Evolutionary conservation across 306 rosid genomes (phyloP).

Genomic region (Boehmeria nivea): DNA sequence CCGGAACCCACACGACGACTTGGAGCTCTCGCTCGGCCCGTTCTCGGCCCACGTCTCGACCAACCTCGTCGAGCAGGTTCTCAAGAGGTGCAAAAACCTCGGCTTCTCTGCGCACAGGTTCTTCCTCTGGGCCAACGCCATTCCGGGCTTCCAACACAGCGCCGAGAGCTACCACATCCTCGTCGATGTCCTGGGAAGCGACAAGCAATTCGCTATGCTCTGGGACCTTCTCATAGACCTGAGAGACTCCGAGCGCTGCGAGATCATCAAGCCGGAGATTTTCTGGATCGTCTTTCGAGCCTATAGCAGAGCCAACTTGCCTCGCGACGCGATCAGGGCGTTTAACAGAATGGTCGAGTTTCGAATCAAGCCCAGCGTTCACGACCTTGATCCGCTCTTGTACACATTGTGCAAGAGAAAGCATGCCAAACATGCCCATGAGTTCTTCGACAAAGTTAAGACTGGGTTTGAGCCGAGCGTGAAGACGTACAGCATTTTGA

Average conservation of each 20-base stretch:
- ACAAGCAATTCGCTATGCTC: constrained; percentile 67
- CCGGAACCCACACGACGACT: constrained; percentile 67
- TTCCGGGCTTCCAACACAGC: constrained; percentile 66
- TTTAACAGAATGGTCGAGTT: constrained; percentile 74
- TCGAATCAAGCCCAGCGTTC: constrained; percentile 49
- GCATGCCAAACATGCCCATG: constrained; percentile 61
- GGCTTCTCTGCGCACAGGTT: constrained; percentile 80
- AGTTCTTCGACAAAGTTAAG: constrained; percentile 60
- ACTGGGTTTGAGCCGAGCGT: constrained; percentile 37
- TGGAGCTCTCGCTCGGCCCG: constrained; percentile 50
- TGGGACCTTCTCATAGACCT: constrained; percentile 81
- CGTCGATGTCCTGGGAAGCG: constrained; percentile 63
- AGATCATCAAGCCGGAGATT: constrained; percentile 44
- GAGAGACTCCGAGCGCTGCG: constrained; percentile 45
- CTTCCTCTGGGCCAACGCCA: constrained; percentile 77
- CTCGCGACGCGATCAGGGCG: constrained; percentile 69
- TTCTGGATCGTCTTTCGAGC: constrained; percentile 74
- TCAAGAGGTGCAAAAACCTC: constrained; percentile 76
- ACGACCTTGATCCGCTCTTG: constrained; percentile 70
- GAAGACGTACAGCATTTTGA: constrained; percentile 68
- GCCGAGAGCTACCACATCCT: constrained; percentile 58
- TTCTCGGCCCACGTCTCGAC: constrained; percentile 60
- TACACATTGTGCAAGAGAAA: constrained; percentile 58
- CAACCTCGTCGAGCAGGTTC: constrained; percentile 66
- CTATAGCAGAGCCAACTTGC: constrained; percentile 65